Evolutionary conservation across 2,329 filamentous ascomycete genomes (phyloP).

Genomic region (Verticillium klebahnii): DNA sequence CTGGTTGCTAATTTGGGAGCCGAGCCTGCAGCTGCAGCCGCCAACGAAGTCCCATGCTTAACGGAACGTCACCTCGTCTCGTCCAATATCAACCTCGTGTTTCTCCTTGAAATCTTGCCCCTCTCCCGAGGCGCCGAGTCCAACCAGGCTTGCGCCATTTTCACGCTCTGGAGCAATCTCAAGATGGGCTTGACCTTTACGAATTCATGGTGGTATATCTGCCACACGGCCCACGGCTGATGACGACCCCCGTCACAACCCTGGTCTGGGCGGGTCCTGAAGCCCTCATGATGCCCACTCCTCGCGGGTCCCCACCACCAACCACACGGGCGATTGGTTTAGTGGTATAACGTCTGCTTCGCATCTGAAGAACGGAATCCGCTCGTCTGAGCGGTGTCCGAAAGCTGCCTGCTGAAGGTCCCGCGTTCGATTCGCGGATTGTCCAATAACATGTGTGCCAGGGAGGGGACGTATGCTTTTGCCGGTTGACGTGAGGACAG

Average conservation of each 20-base stretch:
- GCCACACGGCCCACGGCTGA: neutral
- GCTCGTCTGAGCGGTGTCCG: neutral
- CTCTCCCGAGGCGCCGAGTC: neutral
- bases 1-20: constrained; percentile 29
- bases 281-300: neutral
- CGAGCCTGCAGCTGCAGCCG: constrained; percentile 30
- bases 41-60: constrained; percentile 18
- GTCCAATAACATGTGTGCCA: neutral
- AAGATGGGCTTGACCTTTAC: neutral
- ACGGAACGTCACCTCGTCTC: constrained; percentile 22
- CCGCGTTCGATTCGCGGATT: neutral
- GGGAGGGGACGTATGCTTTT: neutral
- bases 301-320: neutral
- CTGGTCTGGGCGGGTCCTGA: neutral
- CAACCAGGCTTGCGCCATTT: neutral
- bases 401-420: neutral
- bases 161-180: neutral
- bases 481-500: neutral
- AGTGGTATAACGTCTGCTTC: neutral
- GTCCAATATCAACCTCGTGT: neutral
- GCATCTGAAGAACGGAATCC: neutral
- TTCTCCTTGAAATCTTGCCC: neutral
- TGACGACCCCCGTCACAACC: neutral
- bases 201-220: neutral
- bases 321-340: neutral